phyloP scores from a whole-genome alignment of 768 basidiomycete genomes.

The Mycena venus region DNA sequence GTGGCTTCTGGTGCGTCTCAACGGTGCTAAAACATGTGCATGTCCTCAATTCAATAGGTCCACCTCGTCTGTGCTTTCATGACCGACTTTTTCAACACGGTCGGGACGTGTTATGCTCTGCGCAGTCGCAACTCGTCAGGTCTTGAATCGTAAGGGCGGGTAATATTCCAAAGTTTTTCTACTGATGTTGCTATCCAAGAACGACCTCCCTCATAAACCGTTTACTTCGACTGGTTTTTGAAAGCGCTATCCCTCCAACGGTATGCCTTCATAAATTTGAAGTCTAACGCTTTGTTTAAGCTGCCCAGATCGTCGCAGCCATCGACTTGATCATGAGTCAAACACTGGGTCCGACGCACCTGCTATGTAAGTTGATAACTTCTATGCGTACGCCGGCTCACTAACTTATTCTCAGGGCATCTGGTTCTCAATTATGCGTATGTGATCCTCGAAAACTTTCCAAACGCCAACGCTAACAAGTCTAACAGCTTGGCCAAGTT shows the following conservation, averaged over 20 bases:
- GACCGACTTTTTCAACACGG: slow-evolving; percentile 28
- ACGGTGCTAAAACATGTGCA: background rate
- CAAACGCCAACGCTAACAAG: background rate
- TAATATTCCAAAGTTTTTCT: background rate
- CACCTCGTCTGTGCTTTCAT: slow-evolving; percentile 27
- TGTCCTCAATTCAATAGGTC: background rate
- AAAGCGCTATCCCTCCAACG: slow-evolving; percentile 27
- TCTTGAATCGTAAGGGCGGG: slow-evolving; percentile 10
- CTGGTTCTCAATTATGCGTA: slow-evolving; percentile 27
- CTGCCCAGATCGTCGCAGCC: slow-evolving; percentile 4
- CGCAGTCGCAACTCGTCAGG: slow-evolving; percentile 12
- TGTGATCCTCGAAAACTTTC: background rate
- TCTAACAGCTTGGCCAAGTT: slow-evolving; percentile 15
- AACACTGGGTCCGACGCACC: background rate
- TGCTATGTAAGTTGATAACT: slow-evolving; percentile 14
- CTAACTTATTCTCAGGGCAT: slow-evolving; percentile 13
- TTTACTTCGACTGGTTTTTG: slow-evolving; percentile 27
- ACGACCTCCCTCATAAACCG: slow-evolving; percentile 23
- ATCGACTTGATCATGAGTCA: slow-evolving; percentile 28
- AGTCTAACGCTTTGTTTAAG: background rate
- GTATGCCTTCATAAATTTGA: background rate
- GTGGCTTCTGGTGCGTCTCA: slow-evolving; percentile 25
- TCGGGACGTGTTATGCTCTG: slow-evolving; percentile 22
- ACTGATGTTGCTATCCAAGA: background rate
- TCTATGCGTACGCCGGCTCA: background rate